A percentile compares a stretch with the other conserved stretches of the same genome.
phyloP scores from a whole-genome alignment of 345 rosid genomes.

The Moricandia moricandioides region DNA sequence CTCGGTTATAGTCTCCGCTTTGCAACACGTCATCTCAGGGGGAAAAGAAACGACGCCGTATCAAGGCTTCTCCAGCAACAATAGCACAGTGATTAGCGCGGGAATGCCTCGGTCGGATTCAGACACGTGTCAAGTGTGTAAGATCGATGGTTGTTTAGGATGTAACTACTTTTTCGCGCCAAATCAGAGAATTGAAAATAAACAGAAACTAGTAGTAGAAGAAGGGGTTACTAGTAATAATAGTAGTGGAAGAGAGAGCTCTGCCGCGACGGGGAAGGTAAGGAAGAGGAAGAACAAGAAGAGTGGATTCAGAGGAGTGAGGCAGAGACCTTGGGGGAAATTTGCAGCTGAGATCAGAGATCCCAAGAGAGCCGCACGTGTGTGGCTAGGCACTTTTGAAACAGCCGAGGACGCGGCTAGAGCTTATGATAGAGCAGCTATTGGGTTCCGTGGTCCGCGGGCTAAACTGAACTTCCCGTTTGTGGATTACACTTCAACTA shows the following conservation, averaged over 20 bases:
- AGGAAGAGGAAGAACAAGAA: constrained; percentile 45
- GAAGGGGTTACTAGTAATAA: not conserved
- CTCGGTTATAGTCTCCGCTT: constrained; percentile 60
- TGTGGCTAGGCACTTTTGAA: constrained; percentile 92
- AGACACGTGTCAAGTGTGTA: constrained; percentile 64
- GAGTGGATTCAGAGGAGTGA: constrained; percentile 81
- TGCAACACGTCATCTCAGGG: constrained; percentile 36
- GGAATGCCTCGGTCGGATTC: constrained; percentile 40
- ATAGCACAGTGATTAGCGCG: constrained; percentile 35
- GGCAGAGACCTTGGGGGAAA: constrained; percentile 98
- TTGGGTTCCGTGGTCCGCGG: constrained; percentile 60
- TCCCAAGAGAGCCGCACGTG: constrained; percentile 69
- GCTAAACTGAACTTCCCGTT: constrained; percentile 71
- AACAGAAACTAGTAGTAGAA: not conserved
- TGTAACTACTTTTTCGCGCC: constrained; percentile 76
- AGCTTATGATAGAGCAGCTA: constrained; percentile 83
- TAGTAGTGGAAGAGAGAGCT: constrained; percentile 5
- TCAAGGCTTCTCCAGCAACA: not conserved
- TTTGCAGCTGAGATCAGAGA: constrained; percentile 98
- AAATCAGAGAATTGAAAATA: constrained; percentile 26
- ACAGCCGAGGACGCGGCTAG: constrained; percentile 92
- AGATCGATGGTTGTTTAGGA: constrained; percentile 65
- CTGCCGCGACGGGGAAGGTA: not conserved
- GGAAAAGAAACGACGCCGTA: constrained; percentile 6
- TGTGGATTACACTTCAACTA: constrained; percentile 32